phyloP scores from a whole-genome alignment of 176 grass and related monocot species.

The Triticum urartu region DNA sequence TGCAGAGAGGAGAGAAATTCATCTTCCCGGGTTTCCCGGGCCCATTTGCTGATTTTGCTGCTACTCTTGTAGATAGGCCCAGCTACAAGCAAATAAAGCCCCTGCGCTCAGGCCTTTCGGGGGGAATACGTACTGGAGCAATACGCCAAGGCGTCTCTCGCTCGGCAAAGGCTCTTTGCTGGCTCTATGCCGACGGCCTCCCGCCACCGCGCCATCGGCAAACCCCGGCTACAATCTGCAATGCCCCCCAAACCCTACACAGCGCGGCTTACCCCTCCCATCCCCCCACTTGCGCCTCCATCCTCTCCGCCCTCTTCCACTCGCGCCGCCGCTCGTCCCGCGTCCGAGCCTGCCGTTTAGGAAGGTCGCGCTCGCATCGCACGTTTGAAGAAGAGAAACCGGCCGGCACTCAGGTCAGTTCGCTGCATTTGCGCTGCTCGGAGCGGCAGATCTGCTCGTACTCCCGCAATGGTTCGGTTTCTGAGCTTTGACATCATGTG shows the following conservation, averaged over 20 bases:
- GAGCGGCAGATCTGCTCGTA: not conserved
- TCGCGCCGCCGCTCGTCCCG: not conserved
- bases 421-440: not conserved
- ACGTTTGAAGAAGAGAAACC: not conserved
- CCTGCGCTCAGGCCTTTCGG: not conserved
- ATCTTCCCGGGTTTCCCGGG: too few relatives aligned
- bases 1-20: too few relatives aligned
- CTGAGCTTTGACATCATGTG: not conserved
- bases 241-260: not conserved
- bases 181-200: not conserved
- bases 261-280: not conserved
- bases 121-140: not conserved
- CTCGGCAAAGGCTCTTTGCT: not conserved
- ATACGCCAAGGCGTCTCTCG: not conserved
- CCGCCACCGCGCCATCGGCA: not conserved
- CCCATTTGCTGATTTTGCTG: too few relatives aligned
- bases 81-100: not conserved
- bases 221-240: not conserved
- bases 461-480: not conserved
- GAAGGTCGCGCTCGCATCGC: not conserved
- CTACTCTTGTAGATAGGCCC: too few relatives aligned
- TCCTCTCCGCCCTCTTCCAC: not conserved
- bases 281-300: not conserved
- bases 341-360: not conserved
- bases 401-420: not conserved